A percentile compares a stretch with the other conserved stretches of the same genome.
These are phyloP conservation scores for Ulota crispa DNA, from an alignment of 225 moss, liverwort and hornwort genomes.

Conservation along the genomic window DNA sequence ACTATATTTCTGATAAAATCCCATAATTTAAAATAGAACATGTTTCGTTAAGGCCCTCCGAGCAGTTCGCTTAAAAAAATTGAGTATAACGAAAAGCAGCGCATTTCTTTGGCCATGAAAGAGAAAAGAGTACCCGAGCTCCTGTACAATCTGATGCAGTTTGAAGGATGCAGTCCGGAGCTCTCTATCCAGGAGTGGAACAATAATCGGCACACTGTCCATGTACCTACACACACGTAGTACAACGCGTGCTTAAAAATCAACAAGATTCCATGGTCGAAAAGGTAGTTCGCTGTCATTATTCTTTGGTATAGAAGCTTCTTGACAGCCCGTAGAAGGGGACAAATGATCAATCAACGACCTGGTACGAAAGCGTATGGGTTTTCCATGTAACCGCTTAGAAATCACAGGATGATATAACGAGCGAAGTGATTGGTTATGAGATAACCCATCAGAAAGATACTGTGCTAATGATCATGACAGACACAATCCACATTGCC, in stretches of 20 bases:
- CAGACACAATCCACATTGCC: background rate
- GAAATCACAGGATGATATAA: background rate
- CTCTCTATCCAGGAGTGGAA: conserved; percentile 88
- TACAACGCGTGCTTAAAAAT: background rate
- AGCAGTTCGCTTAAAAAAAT: background rate
- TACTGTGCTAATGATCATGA: background rate
- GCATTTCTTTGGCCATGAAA: background rate
- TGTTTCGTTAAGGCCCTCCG: background rate
- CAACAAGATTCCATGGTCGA: background rate
- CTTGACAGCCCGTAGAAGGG: background rate
- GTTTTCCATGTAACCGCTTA: background rate
- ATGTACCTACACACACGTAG: conserved; percentile 63
- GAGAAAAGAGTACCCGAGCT: conserved; percentile 62
- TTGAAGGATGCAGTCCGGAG: conserved; percentile 68
- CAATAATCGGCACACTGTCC: conserved; percentile 90
- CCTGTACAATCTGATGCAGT: conserved; percentile 79
- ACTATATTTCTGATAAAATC: background rate
- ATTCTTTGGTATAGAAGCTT: background rate
- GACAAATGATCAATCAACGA: background rate
- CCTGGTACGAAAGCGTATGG: background rate
- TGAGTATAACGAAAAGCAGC: background rate
- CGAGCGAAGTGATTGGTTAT: background rate
- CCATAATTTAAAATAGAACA: background rate
- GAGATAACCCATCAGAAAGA: background rate
- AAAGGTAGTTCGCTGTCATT: background rate